phyloP scores from a whole-genome alignment of 1,284 basidiomycete species.

The Peniophora sp. region DNA sequence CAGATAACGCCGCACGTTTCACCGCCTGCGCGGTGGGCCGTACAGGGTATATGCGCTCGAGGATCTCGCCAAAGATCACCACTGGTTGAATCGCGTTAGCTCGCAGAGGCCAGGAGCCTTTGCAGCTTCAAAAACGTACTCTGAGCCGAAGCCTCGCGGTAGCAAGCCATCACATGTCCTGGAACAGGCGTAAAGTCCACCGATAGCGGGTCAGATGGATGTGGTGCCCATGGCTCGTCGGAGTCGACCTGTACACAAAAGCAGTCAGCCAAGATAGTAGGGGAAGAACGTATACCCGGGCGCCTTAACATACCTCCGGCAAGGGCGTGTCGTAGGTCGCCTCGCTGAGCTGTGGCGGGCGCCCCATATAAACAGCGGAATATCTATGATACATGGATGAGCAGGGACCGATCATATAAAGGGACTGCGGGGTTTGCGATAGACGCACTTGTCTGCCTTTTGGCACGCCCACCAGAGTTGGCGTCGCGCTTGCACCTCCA shows the following conservation, averaged over 20 bases:
- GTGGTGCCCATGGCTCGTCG: conserved; percentile 47
- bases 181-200: conserved; percentile 37
- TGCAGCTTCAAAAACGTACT: conserved; percentile 31
- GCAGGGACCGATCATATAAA: conserved; percentile 4
- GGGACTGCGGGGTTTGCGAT: background rate
- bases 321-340: conserved; percentile 68
- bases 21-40: conserved; percentile 36
- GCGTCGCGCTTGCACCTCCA: conserved; percentile 70
- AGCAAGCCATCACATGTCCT: conserved; percentile 44
- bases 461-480: conserved; percentile 82
- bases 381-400: conserved; percentile 31
- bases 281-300: conserved; percentile 15
- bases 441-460: conserved; percentile 60
- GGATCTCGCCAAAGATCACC: conserved; percentile 56
- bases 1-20: conserved; percentile 37
- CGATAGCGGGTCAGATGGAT: conserved; percentile 29
- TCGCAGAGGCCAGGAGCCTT: background rate
- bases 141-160: conserved; percentile 52
- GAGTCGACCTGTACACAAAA: conserved; percentile 39
- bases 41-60: conserved; percentile 71
- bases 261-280: conserved; percentile 15
- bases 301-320: conserved; percentile 33
- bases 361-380: conserved; percentile 66
- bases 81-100: conserved; percentile 27
- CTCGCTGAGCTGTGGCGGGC: conserved; percentile 66